phyloP scores from a whole-genome alignment of 495 filamentous ascomycete species.

The Sabuloglossum arenarium region DNA sequence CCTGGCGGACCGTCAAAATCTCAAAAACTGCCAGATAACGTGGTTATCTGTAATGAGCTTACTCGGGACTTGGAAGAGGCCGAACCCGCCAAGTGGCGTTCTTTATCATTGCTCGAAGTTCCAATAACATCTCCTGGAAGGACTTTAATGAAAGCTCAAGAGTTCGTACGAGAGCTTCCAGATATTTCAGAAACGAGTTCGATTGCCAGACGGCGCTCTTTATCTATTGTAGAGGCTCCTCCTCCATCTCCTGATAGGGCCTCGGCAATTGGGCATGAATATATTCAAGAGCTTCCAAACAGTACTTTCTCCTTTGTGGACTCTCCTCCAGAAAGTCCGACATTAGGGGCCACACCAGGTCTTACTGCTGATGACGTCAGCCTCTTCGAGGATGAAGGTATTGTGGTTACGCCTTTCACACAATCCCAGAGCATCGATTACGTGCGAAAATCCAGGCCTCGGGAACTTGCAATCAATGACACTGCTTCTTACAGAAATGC shows the following conservation, averaged over 20 bases:
- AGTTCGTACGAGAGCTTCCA: background rate
- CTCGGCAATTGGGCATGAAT: background rate
- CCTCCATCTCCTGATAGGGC: background rate
- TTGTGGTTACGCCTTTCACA: background rate
- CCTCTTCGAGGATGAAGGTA: background rate
- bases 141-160: background rate
- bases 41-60: background rate
- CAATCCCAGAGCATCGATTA: background rate
- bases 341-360: background rate
- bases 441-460: background rate
- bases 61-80: background rate
- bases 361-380: background rate
- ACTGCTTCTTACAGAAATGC: background rate
- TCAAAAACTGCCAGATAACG: background rate
- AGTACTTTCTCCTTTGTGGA: background rate
- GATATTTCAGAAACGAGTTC: background rate
- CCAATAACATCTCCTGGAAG: background rate
- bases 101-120: background rate
- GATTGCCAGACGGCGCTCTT: background rate
- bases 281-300: background rate
- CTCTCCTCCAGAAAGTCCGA: background rate
- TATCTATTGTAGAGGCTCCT: background rate
- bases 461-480: background rate
- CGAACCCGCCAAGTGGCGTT: background rate
- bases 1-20: too few relatives aligned